These are phyloP conservation scores for Trichopus zeylanicus DNA, from an alignment of 116 monocot species.

Conservation along the genomic window DNA sequence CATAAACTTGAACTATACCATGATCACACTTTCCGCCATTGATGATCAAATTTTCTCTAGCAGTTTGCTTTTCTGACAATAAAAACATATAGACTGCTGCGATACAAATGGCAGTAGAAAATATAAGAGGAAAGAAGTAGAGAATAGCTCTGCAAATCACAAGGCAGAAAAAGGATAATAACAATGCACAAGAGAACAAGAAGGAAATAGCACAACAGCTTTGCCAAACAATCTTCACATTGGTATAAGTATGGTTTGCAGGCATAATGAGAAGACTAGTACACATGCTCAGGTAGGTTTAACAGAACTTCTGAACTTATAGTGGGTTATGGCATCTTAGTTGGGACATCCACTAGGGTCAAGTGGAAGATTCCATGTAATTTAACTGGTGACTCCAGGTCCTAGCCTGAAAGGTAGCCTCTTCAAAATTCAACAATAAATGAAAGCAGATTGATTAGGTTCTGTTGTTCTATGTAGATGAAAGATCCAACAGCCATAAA, in stretches of 20 bases:
- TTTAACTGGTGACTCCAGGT: too few relatives aligned
- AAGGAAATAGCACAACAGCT: neutral
- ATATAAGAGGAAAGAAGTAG: slow-evolving; percentile 26
- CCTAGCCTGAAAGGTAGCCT: too few relatives aligned
- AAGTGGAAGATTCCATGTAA: too few relatives aligned
- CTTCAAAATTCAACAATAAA: too few relatives aligned
- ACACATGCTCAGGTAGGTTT: too few relatives aligned
- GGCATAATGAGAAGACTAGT: neutral
- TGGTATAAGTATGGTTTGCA: neutral
- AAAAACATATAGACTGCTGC: slow-evolving; percentile 21
- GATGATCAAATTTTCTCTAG: slow-evolving; percentile 19
- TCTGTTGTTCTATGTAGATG: too few relatives aligned
- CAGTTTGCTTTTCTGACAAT: slow-evolving; percentile 18
- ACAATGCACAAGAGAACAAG: slow-evolving; percentile 5
- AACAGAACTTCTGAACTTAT: too few relatives aligned
- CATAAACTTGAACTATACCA: slow-evolving; percentile 17
- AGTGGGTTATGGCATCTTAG: too few relatives aligned
- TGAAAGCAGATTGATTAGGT: too few relatives aligned
- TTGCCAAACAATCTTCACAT: neutral
- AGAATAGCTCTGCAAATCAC: slow-evolving; percentile 7
- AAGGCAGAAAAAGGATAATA: slow-evolving; percentile 8
- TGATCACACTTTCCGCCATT: slow-evolving; percentile 17
- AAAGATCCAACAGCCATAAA: too few relatives aligned
- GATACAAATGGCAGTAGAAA: slow-evolving; percentile 13
- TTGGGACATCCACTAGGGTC: too few relatives aligned